Percentiles rank a stretch among this genome's conserved stretches.
Conservation (phyloP, 2,329 filamentous ascomycete genomes). For the Cladosporium phlei region DNA sequence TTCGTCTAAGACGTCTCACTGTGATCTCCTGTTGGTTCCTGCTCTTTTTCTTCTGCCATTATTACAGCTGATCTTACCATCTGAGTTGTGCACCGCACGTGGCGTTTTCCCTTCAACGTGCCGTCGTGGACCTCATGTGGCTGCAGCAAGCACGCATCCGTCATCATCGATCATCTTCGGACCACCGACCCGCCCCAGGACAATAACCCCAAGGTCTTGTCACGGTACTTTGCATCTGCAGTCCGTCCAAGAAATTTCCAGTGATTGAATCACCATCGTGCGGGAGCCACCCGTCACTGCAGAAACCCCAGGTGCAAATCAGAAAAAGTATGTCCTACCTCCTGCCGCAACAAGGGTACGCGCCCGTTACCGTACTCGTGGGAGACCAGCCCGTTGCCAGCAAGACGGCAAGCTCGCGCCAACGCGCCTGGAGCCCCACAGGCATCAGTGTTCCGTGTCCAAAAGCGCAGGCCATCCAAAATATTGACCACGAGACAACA, state of each 20-base stretch:
- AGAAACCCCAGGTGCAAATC: constrained; percentile 9
- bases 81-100: constrained; percentile 9
- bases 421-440: constrained; percentile 9
- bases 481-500: constrained; percentile 38
- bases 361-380: constrained; percentile 3
- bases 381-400: constrained; percentile 3
- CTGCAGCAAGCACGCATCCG: constrained; percentile 6
- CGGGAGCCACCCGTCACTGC: neutral
- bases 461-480: constrained; percentile 29
- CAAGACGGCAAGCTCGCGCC: neutral
- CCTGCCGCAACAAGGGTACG: constrained; percentile 1
- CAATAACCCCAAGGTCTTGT: neutral
- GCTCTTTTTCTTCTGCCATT: constrained; percentile 10
- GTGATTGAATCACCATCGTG: neutral
- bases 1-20: constrained; percentile 10
- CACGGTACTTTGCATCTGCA: constrained; percentile 5
- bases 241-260: neutral
- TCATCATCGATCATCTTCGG: constrained; percentile 9
- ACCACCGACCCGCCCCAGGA: neutral
- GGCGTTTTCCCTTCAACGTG: constrained; percentile 10
- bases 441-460: constrained; percentile 11
- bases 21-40: constrained; percentile 11
- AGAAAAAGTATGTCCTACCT: constrained; percentile 13
- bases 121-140: constrained; percentile 7
- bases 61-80: constrained; percentile 12